phyloP scores from a whole-genome alignment of 1,139 yeast genomes.

The Kodamaea arcana region DNA sequence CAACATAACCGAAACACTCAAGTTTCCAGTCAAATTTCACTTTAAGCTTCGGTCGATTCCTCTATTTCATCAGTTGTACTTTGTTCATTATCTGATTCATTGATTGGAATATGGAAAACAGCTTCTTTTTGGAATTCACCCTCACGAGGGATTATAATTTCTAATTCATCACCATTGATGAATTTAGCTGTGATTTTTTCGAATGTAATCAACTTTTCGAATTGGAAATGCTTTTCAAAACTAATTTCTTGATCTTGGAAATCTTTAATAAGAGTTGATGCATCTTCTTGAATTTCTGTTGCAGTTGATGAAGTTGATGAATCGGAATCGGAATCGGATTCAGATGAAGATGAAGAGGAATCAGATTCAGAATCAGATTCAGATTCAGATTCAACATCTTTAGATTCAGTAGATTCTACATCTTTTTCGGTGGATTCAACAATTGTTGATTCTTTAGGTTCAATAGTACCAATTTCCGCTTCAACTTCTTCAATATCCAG shows the following conservation, averaged over 20 bases:
- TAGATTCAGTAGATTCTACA: conserved; percentile 4
- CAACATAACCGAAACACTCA: too few species aligned
- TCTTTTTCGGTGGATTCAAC: conserved; percentile 8
- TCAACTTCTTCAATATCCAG: conserved; percentile 16
- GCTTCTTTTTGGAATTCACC: conserved; percentile 21
- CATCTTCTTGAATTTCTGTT: conserved; percentile 43
- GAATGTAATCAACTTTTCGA: conserved; percentile 38
- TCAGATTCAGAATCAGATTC: conserved; percentile 12
- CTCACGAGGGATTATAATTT: conserved; percentile 41
- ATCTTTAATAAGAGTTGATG: conserved; percentile 36
- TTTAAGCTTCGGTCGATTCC: conserved; percentile 7
- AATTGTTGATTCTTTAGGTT: conserved; percentile 7
- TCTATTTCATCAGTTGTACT: conserved; percentile 17
- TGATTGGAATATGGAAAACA: conserved; percentile 24
- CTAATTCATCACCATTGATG: conserved; percentile 39
- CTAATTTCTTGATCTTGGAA: conserved; percentile 39
- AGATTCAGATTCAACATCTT: conserved; percentile 13
- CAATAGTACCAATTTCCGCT: conserved; percentile 9
- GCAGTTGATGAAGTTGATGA: conserved; percentile 20
- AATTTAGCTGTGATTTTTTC: conserved; percentile 39
- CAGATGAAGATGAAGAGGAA: conserved; percentile 14
- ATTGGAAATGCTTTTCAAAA: conserved; percentile 45
- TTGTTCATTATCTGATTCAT: conserved; percentile 14
- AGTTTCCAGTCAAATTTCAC: conserved; percentile 9
- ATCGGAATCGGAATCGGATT: conserved; percentile 12